Base-by-base conservation (phyloP, 306 rosid genomes). In the Carpinus fangiana region DNA sequence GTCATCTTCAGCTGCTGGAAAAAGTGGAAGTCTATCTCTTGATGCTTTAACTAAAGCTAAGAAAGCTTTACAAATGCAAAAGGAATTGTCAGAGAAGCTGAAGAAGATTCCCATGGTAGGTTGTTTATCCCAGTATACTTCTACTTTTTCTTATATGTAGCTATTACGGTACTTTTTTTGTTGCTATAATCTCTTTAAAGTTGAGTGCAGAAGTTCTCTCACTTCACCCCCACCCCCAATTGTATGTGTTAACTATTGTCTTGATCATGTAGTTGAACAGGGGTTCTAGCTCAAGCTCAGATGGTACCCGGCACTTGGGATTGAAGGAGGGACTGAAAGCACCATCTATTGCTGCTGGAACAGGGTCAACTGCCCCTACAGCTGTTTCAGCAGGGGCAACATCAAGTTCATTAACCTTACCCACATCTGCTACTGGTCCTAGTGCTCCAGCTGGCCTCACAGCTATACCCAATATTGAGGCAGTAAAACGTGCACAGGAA, bases 401-500 rank as follows among this genome's bases (percentile, higher is more conserved):
- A 43, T 74, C 85, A 53, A 87, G 74, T 76, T 76, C 85, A 46
- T 80, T 90, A 52, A 69, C 76, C 56, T 80, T 88, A 78, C 87
- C 91, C 75, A 55, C 80, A 62, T 68, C 78, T 60, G 82, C 71
- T 36, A 68, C 82, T 77, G 88, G 69, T 9, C 53, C 81, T 18
- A 69, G 67, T 81, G 83, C 82, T 65, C 46, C 84, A 10, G 84
- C 88, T 65, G 86, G 88, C 74, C 84, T 80, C 72, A 54, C 93
- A 69, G 67, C 78, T 41, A 72, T 84, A 36, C 87, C 86, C 59
- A 89, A 86, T 79, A 71, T 50, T 65, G 98, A 94, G 73, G 97
- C 97, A 70, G 98, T 94, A 69, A 92, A 92, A 84, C 95, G 95
- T 65, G 98, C 98, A 45, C 97, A 89, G 83, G 97, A 90, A 82